phyloP scores from a whole-genome alignment of 2,329 filamentous ascomycete species.

The Mollisiaceae sp. region DNA sequence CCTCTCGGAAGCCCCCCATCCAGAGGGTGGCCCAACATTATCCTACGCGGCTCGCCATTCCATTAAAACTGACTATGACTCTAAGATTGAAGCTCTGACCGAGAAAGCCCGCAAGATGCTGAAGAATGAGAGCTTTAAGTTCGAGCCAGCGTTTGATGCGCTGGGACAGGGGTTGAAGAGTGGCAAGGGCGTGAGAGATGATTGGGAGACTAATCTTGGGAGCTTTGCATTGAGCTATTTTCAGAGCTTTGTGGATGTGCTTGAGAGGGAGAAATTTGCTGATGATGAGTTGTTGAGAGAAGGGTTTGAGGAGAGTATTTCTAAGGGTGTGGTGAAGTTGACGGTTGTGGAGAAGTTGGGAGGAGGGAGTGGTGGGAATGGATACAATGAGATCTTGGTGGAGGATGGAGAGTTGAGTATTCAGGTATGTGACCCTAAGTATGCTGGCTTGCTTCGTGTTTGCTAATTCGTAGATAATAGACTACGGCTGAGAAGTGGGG shows the following conservation, averaged over 20 bases:
- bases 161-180: slow-evolving; percentile 49
- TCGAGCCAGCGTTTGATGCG: slow-evolving; percentile 55
- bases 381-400: slow-evolving; percentile 48
- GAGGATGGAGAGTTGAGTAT: slow-evolving; percentile 57
- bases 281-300: slow-evolving; percentile 39
- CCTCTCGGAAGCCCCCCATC: slow-evolving; percentile 51
- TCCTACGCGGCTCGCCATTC: slow-evolving; percentile 51
- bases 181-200: slow-evolving; percentile 42
- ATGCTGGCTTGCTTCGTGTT: not conserved
- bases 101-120: slow-evolving; percentile 46
- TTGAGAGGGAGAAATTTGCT: slow-evolving; percentile 52
- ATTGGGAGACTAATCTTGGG: slow-evolving; percentile 54
- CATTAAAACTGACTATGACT: slow-evolving; percentile 52
- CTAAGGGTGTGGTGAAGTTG: slow-evolving; percentile 27
- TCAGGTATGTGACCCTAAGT: slow-evolving; percentile 46
- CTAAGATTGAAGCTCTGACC: slow-evolving; percentile 48
- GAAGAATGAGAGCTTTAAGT: slow-evolving; percentile 47
- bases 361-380: slow-evolving; percentile 1
- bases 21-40: slow-evolving; percentile 41
- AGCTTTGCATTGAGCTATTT: slow-evolving; percentile 50
- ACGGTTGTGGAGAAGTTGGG: slow-evolving; percentile 32
- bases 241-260: slow-evolving; percentile 48
- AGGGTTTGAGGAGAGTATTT: slow-evolving; percentile 32
- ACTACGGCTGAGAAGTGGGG: slow-evolving; percentile 46
- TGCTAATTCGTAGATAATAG: slow-evolving; percentile 32